Percentiles rank a stretch among this genome's conserved stretches.
Conservation (phyloP, 1,139 yeast genomes). For the Kodamaea sp. region DNA sequence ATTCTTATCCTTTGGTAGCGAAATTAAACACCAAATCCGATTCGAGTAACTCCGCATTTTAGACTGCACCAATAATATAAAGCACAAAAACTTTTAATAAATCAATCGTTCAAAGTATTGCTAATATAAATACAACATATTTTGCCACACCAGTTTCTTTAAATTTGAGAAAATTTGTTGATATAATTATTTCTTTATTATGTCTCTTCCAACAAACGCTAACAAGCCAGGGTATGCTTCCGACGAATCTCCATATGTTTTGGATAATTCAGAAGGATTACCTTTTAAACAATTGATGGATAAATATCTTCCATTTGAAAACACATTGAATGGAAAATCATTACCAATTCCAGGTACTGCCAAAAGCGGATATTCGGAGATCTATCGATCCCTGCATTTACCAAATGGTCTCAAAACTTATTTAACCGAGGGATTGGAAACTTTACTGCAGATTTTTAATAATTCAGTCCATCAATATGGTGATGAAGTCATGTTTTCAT, state of each 20-base stretch:
- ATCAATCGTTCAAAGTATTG: too few relatives aligned
- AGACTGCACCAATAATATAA: too few relatives aligned
- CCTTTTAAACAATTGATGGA: conserved; percentile 14
- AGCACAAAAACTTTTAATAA: too few relatives aligned
- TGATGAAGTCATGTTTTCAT: conserved; percentile 15
- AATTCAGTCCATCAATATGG: conserved; percentile 14
- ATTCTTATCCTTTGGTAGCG: too few relatives aligned
- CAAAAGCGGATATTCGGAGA: conserved; percentile 27
- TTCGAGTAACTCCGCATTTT: too few relatives aligned
- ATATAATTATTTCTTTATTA: not conserved
- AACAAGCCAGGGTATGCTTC: conserved; percentile 16
- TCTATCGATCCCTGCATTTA: conserved; percentile 30
- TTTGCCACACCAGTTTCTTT: too few relatives aligned
- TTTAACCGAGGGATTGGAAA: conserved; percentile 16
- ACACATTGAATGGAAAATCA: conserved; percentile 13
- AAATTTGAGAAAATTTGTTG: too few relatives aligned
- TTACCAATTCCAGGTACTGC: conserved; percentile 30
- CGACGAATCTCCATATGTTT: conserved; percentile 20
- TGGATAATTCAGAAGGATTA: conserved; percentile 12
- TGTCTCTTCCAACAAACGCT: conserved; percentile 5
- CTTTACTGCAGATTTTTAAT: conserved; percentile 15
- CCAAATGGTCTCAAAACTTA: conserved; percentile 23
- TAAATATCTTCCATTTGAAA: conserved; percentile 25
- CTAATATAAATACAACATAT: too few relatives aligned
- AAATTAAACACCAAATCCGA: too few relatives aligned